Evolutionary conservation across 257 asterid species (phyloP).

Genomic region (Ilex asprella): DNA sequence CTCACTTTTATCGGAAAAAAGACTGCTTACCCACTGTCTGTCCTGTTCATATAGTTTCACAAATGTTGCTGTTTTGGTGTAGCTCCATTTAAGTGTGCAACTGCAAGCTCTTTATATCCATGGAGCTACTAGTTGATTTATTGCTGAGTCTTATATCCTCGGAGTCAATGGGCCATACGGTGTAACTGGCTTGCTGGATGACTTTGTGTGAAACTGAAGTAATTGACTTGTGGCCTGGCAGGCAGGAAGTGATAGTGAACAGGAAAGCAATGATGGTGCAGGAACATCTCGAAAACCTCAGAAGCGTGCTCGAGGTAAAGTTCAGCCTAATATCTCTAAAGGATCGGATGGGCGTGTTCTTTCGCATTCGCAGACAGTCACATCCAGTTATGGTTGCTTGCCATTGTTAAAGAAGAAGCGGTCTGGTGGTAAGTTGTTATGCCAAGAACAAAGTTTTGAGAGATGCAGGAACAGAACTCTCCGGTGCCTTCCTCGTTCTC

Average conservation of each 20-base stretch:
- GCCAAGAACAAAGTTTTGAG: background rate
- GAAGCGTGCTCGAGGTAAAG: slow-evolving; percentile 71
- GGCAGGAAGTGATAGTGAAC: slow-evolving; percentile 86
- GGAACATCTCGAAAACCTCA: slow-evolving; percentile 72
- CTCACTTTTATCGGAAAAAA: too few species aligned
- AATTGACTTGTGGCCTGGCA: slow-evolving; percentile 34
- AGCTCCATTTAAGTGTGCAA: too few species aligned
- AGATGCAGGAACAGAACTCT: background rate
- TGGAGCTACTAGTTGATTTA: background rate
- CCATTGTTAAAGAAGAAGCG: slow-evolving; percentile 79
- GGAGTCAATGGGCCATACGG: too few species aligned
- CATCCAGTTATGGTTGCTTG: slow-evolving; percentile 49
- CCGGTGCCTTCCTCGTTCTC: background rate
- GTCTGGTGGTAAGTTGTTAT: slow-evolving; percentile 60
- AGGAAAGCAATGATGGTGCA: slow-evolving; percentile 78
- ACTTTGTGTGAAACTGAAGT: slow-evolving; percentile 1
- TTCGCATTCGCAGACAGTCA: slow-evolving; percentile 38
- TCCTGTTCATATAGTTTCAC: too few species aligned
- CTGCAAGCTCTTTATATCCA: background rate
- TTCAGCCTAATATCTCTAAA: slow-evolving; percentile 48
- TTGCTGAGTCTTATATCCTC: background rate
- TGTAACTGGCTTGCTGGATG: background rate
- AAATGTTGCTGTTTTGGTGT: too few species aligned
- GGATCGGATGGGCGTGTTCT: slow-evolving; percentile 36
- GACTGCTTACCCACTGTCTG: too few species aligned